Evolutionary conservation across 2,329 filamentous ascomycete genomes (phyloP), one percentile per base, ranked within the genome.

Genomic region (Aureobasidium sp.): DNA sequence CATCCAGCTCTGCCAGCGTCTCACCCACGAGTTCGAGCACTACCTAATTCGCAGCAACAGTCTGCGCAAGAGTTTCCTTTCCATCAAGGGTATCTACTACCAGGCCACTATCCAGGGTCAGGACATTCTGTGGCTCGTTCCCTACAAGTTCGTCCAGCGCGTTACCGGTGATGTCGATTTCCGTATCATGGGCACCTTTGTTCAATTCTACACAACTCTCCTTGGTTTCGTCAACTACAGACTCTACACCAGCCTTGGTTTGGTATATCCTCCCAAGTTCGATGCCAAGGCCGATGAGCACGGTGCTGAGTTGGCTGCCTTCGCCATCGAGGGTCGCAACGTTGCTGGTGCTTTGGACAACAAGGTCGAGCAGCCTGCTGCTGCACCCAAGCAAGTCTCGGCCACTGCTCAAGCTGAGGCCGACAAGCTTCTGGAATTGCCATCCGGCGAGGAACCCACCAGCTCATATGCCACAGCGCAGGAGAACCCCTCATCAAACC

Each of bases 81-180:
- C 91, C 1, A 97, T 99, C 78, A 99, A 99, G 82, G 94, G 94
- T 64, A 97, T 99, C 71, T 99, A 99, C 80, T 99, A 97, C 77
- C 93, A 97, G 78, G 94, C 93, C 29, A 97, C 88, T 57, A 95
- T 99, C 64, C 91, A 97, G 75, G 94, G 94, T 53, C 92, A 99
- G 78, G 93, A 97, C 71, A 89, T 99, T 54, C 81, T 97, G 67
- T 99, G 94, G 94, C 82, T 99, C 42, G 93, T 97, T 11, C 94
- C 94, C 1, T 99, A 99, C 80, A 91, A 91, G 75, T 99, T 99
- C 77, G 96, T 97, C 71, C 94, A 99, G 80, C 83, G 90, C 68
- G 87, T 96, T 14, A 90, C 94, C 44, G 90, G 89, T 62, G 94
- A 99, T 75, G 89, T 99, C 66, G 94, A 99, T 75, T 99, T 97